Evolutionary conservation across 2,329 filamentous ascomycete genomes (phyloP).

Genomic region (Diplodia sapinea): DNA sequence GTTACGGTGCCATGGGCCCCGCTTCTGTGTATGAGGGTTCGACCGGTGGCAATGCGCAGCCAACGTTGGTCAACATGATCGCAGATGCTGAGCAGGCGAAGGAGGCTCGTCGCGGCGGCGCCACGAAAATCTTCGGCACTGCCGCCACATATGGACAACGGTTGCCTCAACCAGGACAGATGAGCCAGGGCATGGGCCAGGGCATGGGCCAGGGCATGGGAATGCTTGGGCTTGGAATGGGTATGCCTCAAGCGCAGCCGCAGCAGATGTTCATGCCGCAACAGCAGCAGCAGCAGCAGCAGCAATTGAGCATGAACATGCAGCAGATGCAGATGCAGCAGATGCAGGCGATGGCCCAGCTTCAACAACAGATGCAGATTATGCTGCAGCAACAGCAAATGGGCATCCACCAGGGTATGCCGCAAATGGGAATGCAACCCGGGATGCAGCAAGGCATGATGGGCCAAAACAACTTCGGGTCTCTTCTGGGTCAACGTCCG

Average conservation of each 20-base stretch:
- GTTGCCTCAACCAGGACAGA: constrained; percentile 22
- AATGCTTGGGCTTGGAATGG: constrained; percentile 32
- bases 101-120: constrained; percentile 34
- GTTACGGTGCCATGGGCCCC: constrained; percentile 36
- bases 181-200: constrained; percentile 3
- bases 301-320: constrained; percentile 16
- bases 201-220: constrained; percentile 14
- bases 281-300: constrained; percentile 23
- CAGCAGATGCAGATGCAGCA: constrained; percentile 32
- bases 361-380: constrained; percentile 36
- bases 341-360: constrained; percentile 33
- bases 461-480: constrained; percentile 30
- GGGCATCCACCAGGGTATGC: constrained; percentile 41
- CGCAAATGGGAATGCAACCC: constrained; percentile 41
- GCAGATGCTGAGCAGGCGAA: constrained; percentile 45
- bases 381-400: constrained; percentile 81
- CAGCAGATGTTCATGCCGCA: constrained; percentile 29
- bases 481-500: constrained; percentile 44
- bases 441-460: constrained; percentile 54
- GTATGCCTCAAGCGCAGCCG: constrained; percentile 21
- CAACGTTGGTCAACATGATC: constrained; percentile 47
- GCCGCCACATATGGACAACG: constrained; percentile 18
- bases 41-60: constrained; percentile 39
- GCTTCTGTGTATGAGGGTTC: constrained; percentile 45
- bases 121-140: constrained; percentile 26